phyloP scores from a whole-genome alignment of 2,329 filamentous ascomycete species.

The Hymenoscyphus scutula region DNA sequence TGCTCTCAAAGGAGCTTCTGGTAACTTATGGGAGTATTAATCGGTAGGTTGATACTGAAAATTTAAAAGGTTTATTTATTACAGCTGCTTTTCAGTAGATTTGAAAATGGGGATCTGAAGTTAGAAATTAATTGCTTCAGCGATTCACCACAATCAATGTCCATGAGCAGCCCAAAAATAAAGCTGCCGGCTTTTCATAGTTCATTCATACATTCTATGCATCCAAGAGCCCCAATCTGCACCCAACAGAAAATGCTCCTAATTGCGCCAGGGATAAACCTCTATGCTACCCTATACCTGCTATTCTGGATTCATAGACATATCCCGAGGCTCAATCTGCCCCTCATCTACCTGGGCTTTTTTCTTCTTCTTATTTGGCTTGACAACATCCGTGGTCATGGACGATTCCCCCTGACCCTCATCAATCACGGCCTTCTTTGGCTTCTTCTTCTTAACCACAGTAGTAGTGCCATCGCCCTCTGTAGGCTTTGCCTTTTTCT shows the following conservation, averaged over 20 bases:
- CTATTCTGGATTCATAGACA: neutral
- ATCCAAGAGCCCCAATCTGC: neutral
- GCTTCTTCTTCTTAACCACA: conserved; percentile 48
- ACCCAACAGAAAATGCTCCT: conserved; percentile 15
- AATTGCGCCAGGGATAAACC: conserved; percentile 17
- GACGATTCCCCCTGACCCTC: conserved; percentile 26
- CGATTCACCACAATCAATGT: neutral
- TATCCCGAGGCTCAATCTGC: neutral
- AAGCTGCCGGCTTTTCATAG: neutral
- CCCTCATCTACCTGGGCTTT: conserved; percentile 15
- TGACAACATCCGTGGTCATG: conserved; percentile 19
- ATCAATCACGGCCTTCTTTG: conserved; percentile 35
- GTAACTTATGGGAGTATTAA: no score
- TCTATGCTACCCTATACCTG: conserved; percentile 19
- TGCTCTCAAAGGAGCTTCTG: no score
- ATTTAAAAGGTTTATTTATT: no score
- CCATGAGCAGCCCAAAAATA: neutral
- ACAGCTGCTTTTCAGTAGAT: neutral
- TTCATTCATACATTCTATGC: conserved; percentile 4
- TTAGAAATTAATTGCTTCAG: neutral
- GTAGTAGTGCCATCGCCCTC: conserved; percentile 24
- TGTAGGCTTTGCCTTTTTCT: conserved; percentile 46
- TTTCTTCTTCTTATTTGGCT: conserved; percentile 49
- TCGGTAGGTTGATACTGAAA: no score
- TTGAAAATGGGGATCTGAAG: no score